Evolutionary conservation across 192 early-diverging fungal species (phyloP), one percentile per base, ranked within the genome.

Genomic region (Coemansia sp.): DNA sequence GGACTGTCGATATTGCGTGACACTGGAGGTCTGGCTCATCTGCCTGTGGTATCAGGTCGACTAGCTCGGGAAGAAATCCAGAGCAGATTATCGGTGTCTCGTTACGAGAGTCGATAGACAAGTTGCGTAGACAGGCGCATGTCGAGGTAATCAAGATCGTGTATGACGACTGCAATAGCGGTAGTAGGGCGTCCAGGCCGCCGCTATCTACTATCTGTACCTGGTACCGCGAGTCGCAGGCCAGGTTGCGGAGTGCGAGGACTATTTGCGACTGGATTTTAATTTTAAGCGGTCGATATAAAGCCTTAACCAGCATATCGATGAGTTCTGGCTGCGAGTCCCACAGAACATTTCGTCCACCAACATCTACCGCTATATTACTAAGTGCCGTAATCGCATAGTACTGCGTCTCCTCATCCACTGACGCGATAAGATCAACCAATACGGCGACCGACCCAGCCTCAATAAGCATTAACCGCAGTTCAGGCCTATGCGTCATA

Each of bases 351-450:
- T 85, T 87, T 46, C 90, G 85, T 66, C 88, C 87, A 42, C 74
- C 72, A 16, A 82, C 87, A 84, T 94, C 94, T 1, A 95, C 95
- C 0, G 93, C 93, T 65, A 96, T 92, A 73, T 95, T 95, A 73
- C 90, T 91, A 26, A 96, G 88, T 21, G 93, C 92, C 40, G 95
- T 96, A 32, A 91, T 92, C 53, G 89, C 93, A 59, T 95, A 96
- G 77, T 96, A 95, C 72, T 95, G 92, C 16, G 95, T 89, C 80
- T 95, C 94, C 11, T 86, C 85, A 73, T 95, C 94, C 28, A 78
- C 66, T 13, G 90, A 88, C 30, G 82, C 87, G 17, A 95, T 76
- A n/a, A 95, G 81, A 32, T 77, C 81, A 26, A 91, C 91, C 23
- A 95, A 80, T 11, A 89, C 88, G 23, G 95, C 89, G 30, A 93